phyloP scores from a whole-genome alignment of 108 stramenopile species.

The Skeletonema tropicum region DNA sequence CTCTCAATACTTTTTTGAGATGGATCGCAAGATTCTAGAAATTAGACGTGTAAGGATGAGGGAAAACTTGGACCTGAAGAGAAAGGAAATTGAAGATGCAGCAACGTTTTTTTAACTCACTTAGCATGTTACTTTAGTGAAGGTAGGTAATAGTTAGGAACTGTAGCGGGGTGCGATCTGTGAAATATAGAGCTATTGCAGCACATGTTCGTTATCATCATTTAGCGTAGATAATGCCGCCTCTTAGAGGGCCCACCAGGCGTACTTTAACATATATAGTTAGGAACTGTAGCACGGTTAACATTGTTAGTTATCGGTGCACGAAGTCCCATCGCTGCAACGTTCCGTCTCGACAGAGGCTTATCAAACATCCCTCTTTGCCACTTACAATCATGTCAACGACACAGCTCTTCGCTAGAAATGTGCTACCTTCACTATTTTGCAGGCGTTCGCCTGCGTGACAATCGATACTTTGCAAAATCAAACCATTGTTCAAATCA shows the following conservation, averaged over 20 bases:
- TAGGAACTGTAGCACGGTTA: not conserved
- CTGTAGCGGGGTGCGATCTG: too few species aligned
- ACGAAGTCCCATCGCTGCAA: conserved; percentile 6
- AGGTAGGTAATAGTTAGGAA: not conserved
- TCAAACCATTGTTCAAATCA: conserved; percentile 37
- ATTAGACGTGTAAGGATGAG: not conserved
- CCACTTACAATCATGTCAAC: conserved; percentile 34
- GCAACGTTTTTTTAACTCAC: too few species aligned
- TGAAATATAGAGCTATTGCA: too few species aligned
- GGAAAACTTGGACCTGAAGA: not conserved
- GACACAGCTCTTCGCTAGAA: conserved; percentile 26
- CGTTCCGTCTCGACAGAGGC: conserved; percentile 39
- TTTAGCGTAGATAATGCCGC: too few species aligned
- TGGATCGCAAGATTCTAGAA: conserved; percentile 2
- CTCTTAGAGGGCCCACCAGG: too few species aligned
- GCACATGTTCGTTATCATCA: too few species aligned
- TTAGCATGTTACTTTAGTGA: too few species aligned
- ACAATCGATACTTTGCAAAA: conserved; percentile 24
- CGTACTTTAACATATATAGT: too few species aligned
- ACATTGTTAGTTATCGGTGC: too few species aligned
- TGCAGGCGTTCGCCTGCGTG: conserved; percentile 28
- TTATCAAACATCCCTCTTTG: conserved; percentile 22
- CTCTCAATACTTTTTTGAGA: conserved; percentile 2
- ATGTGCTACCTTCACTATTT: not conserved
- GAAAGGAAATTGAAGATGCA: too few species aligned